A percentile compares a stretch with the other conserved stretches of the same genome.
These are phyloP conservation scores for Rubroshorea leprosula DNA, from an alignment of 345 rosid genomes.

Conservation along the genomic window DNA sequence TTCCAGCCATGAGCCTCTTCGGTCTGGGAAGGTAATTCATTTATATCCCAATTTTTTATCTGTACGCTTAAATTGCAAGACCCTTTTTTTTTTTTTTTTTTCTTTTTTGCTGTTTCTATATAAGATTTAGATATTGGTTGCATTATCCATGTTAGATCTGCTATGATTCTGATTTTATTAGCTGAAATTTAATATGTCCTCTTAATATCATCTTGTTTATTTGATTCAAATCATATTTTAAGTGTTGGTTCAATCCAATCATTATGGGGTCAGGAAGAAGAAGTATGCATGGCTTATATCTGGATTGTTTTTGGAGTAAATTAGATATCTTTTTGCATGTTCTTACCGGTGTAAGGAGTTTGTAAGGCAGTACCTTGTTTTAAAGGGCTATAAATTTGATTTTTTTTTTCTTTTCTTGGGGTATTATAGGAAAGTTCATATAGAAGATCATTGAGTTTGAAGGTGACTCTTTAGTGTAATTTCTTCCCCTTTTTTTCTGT, in stretches of 20 bases:
- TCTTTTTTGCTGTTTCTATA: neutral
- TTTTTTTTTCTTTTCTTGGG: no score
- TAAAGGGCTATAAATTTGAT: no score
- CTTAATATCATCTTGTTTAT: no score
- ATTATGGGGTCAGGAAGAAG: neutral
- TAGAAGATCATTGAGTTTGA: no score
- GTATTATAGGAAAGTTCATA: no score
- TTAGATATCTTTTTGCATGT: no score
- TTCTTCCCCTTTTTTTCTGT: neutral
- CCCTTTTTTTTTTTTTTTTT: neutral
- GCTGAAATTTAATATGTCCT: neutral
- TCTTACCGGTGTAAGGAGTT: no score
- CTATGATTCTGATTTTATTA: neutral
- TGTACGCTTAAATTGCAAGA: neutral
- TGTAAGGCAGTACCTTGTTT: no score
- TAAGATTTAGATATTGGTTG: neutral
- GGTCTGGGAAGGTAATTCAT: slow-evolving; percentile 54
- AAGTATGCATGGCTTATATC: neutral
- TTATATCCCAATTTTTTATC: neutral
- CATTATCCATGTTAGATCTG: no score
- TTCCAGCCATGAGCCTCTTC: slow-evolving; percentile 58
- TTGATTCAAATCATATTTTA: no score
- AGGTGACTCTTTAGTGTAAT: neutral
- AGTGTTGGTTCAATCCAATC: neutral
- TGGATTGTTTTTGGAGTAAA: no score